Conservation (phyloP, 176 grass and related monocot species). For the Bothriochloa decipiens region DNA sequence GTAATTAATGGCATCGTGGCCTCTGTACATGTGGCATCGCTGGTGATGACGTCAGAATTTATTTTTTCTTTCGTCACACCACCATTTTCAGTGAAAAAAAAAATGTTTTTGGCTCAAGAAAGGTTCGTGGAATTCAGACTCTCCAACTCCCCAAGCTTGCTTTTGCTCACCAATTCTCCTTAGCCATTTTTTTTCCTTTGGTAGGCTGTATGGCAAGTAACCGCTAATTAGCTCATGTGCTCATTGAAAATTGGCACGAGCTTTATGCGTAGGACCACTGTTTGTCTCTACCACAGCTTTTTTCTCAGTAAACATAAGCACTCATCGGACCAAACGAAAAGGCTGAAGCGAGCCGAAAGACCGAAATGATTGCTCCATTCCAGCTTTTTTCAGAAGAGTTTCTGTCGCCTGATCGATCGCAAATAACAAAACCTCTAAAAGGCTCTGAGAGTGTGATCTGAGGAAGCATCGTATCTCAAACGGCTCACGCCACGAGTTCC, state of each 20-base stretch:
- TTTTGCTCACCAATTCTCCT: not conserved
- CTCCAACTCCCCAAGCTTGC: not conserved
- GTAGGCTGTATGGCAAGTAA: not conserved
- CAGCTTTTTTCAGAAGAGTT: conserved; percentile 3
- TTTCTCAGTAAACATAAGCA: conserved; percentile 5
- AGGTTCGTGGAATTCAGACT: not conserved
- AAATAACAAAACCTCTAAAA: not conserved
- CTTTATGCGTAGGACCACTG: not conserved
- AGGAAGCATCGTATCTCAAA: conserved; percentile 31
- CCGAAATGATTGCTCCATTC: not conserved
- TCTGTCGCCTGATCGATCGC: conserved; percentile 17
- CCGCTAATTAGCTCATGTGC: not conserved
- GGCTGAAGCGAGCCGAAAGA: not conserved
- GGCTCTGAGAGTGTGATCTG: conserved; percentile 29
- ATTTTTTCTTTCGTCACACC: not conserved
- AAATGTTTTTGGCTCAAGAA: not conserved
- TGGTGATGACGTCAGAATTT: not conserved
- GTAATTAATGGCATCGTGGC: not conserved
- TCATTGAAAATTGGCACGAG: conserved; percentile 11
- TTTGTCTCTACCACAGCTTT: not conserved
- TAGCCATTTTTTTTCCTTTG: not conserved
- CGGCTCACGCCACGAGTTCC: conserved; percentile 32
- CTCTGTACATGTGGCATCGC: not conserved
- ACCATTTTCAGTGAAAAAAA: too few relatives aligned
- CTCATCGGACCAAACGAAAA: conserved; percentile 32